Evolutionary conservation across 495 filamentous ascomycete species (phyloP).

Genomic region (Aspergillus ellipticus): DNA sequence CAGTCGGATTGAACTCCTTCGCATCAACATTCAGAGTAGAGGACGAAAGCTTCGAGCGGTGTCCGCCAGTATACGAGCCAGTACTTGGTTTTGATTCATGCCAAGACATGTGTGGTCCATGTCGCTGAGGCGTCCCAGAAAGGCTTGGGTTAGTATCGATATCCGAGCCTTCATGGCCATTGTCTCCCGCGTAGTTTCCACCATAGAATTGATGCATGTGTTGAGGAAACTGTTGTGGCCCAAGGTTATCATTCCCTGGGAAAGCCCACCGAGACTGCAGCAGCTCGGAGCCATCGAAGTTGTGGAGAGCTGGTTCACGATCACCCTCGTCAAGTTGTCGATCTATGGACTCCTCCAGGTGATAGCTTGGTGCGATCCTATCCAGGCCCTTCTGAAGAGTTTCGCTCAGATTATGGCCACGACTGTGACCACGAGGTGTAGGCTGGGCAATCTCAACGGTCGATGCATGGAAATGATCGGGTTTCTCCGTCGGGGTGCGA

Average conservation of each 20-base stretch:
- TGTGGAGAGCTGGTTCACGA: conserved; percentile 27
- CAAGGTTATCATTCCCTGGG: conserved; percentile 22
- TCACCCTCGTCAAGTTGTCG: conserved; percentile 67
- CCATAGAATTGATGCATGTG: conserved; percentile 37
- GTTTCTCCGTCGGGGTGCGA: conserved; percentile 31
- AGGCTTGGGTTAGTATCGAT: conserved; percentile 75
- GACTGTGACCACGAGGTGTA: conserved; percentile 57
- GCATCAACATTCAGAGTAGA: conserved; percentile 85
- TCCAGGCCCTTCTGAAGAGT: conserved; percentile 83
- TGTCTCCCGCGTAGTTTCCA: conserved; percentile 31
- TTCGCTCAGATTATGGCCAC: conserved; percentile 60
- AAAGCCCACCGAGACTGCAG: conserved; percentile 40
- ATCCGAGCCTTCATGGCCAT: conserved; percentile 59
- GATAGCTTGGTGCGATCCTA: conserved; percentile 69
- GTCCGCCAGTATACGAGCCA: conserved; percentile 38
- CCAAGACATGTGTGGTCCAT: conserved; percentile 34
- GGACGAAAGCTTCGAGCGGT: conserved; percentile 61
- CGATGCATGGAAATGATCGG: conserved; percentile 45
- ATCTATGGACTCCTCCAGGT: conserved; percentile 69
- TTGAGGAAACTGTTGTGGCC: conserved; percentile 29
- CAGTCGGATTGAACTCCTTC: conserved; percentile 77
- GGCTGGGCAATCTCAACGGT: conserved; percentile 59
- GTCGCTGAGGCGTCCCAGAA: conserved; percentile 56
- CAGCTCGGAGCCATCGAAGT: conserved; percentile 31
- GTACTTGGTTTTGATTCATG: conserved; percentile 38